phyloP scores from a whole-genome alignment of 2,329 filamentous ascomycete genomes.

The Paramyrothecium roridum region DNA sequence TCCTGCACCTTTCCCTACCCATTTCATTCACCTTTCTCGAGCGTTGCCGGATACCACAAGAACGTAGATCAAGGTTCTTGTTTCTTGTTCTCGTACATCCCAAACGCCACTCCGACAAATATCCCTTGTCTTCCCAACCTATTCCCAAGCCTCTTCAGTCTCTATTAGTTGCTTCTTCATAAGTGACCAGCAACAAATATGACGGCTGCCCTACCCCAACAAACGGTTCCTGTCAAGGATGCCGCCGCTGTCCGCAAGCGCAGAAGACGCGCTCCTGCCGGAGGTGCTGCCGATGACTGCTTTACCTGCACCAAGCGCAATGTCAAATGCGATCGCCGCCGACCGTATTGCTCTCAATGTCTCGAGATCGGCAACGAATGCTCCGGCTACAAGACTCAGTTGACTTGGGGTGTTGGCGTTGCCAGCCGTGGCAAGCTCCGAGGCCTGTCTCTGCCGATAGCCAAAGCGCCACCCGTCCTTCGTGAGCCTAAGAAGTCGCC shows the following conservation, averaged over 20 bases:
- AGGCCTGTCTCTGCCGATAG: conserved; percentile 74
- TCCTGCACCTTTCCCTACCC: neutral
- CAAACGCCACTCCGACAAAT: neutral
- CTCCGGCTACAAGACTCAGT: conserved; percentile 91
- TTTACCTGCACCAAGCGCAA: conserved; percentile 86
- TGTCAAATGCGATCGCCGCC: conserved; percentile 82
- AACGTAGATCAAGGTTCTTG: no score
- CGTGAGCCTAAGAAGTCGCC: conserved; percentile 46
- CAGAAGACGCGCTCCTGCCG: conserved; percentile 82
- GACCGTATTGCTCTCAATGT: conserved; percentile 94
- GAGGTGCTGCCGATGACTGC: conserved; percentile 90
- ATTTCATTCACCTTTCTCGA: neutral
- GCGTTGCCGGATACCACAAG: no score
- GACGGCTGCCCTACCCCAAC: conserved; percentile 46
- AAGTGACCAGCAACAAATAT: conserved; percentile 25
- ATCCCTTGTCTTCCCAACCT: neutral
- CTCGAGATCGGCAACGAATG: conserved; percentile 89
- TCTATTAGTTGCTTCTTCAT: neutral
- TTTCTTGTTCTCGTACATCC: neutral
- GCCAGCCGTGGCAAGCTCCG: conserved; percentile 93
- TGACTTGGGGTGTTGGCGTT: conserved; percentile 95
- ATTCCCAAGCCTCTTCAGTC: neutral
- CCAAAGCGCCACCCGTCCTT: conserved; percentile 55
- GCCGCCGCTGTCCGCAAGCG: conserved; percentile 61
- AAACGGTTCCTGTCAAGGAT: conserved; percentile 45